A percentile compares a stretch with the other conserved stretches of the same genome.
These are phyloP conservation scores for Lyophyllum semitale DNA, from an alignment of 768 basidiomycete species.

Conservation along the genomic window DNA sequence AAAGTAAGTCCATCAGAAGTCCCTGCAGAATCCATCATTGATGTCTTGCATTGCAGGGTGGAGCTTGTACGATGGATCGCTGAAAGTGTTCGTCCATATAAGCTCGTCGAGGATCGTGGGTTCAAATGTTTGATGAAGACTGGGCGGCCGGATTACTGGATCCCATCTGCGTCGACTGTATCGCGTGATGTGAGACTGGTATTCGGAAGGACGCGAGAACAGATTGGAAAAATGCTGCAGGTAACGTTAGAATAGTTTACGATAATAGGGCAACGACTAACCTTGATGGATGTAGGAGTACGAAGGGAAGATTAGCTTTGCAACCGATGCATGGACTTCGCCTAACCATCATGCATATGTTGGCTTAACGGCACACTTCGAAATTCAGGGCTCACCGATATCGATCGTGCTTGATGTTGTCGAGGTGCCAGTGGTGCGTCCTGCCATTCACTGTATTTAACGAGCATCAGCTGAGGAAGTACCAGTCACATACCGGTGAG, in stretches of 20 bases:
- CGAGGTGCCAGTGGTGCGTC: neutral
- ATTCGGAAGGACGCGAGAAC: slow-evolving; percentile 17
- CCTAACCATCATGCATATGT: slow-evolving; percentile 32
- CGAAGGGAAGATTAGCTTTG: slow-evolving; percentile 30
- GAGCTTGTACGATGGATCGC: slow-evolving; percentile 24
- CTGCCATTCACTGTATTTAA: neutral
- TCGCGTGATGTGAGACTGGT: slow-evolving; percentile 26
- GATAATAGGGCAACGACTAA: neutral
- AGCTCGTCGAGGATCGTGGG: slow-evolving; percentile 28
- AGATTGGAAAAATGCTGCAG: slow-evolving; percentile 29
- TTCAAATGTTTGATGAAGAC: slow-evolving; percentile 14
- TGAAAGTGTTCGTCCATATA: slow-evolving; percentile 28
- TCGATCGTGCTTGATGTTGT: slow-evolving; percentile 13
- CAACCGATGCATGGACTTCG: slow-evolving; percentile 35
- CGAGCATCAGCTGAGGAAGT: neutral
- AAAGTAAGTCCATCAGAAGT: too few species aligned
- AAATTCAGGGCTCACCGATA: slow-evolving; percentile 21
- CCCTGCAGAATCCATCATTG: too few species aligned
- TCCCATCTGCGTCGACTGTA: slow-evolving; percentile 32
- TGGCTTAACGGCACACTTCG: slow-evolving; percentile 29
- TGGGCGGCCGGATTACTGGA: slow-evolving; percentile 23
- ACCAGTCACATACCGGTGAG: neutral
- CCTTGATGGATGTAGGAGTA: slow-evolving; percentile 26
- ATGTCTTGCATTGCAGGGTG: too few species aligned
- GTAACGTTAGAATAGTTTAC: slow-evolving; percentile 8